A percentile compares a stretch with the other conserved stretches of the same genome.
Conservation (phyloP, 2,329 filamentous ascomycete species). For the Monilinia vaccinii-corymbosi region DNA sequence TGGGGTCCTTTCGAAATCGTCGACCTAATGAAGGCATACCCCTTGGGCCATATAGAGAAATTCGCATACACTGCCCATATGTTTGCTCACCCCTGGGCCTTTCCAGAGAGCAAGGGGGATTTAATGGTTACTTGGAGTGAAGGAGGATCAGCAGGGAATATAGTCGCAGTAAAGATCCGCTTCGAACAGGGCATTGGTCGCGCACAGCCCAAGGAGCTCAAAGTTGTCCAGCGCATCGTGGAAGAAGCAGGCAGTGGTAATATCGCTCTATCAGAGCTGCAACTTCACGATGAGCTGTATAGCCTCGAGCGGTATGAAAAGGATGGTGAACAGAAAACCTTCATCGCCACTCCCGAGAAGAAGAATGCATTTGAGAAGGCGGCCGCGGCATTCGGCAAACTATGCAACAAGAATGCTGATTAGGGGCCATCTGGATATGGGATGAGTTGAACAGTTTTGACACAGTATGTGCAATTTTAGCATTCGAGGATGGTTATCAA, state of each 20-base stretch:
- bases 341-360: background rate
- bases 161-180: constrained; percentile 15
- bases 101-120: constrained; percentile 13
- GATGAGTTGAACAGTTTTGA: background rate
- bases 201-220: background rate
- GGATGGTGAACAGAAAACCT: background rate
- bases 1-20: constrained; percentile 16
- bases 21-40: constrained; percentile 8
- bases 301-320: constrained; percentile 2
- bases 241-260: background rate
- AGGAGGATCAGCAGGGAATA: constrained; percentile 15
- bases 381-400: background rate
- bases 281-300: background rate
- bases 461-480: constrained; percentile 1
- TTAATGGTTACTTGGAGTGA: constrained; percentile 20
- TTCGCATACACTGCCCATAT: constrained; percentile 16
- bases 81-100: constrained; percentile 21
- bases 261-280: background rate
- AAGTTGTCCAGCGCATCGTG: background rate
- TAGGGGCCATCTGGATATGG: background rate
- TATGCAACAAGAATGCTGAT: background rate
- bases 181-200: constrained; percentile 9
- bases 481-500: background rate
- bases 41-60: background rate
- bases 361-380: background rate